A percentile compares a stretch with the other conserved stretches of the same genome.
phyloP scores from a whole-genome alignment of 768 basidiomycete species.

The Rhodocollybia butyracea region DNA sequence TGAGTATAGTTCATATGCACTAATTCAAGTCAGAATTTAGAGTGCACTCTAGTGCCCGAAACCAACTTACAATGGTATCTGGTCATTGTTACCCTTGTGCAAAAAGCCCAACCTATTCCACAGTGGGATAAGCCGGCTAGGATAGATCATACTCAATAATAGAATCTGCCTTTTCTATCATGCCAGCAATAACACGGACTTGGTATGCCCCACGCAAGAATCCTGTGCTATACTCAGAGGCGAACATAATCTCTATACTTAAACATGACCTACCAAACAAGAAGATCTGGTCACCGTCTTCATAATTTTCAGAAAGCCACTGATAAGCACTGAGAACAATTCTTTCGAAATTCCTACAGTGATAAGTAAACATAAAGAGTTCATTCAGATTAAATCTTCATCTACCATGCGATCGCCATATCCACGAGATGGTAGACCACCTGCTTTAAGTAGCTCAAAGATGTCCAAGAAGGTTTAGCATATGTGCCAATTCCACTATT shows the following conservation, averaged over 20 bases:
- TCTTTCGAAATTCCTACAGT: constrained; percentile 30
- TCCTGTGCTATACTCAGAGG: constrained; percentile 21
- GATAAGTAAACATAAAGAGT: not conserved
- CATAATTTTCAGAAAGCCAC: constrained; percentile 39
- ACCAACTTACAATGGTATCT: constrained; percentile 42
- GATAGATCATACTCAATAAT: too few relatives aligned
- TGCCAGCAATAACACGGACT: constrained; percentile 37
- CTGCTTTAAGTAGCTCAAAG: constrained; percentile 13
- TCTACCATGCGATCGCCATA: constrained; percentile 31
- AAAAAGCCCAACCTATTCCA: too few relatives aligned
- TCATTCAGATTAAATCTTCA: not conserved
- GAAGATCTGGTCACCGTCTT: constrained; percentile 34
- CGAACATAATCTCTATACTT: not conserved
- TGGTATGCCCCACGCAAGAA: constrained; percentile 50
- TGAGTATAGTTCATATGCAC: constrained; percentile 22
- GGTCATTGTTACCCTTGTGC: too few relatives aligned
- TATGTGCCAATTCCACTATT: constrained; percentile 37
- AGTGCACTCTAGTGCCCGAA: constrained; percentile 16
- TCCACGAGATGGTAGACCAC: constrained; percentile 23
- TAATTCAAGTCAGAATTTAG: constrained; percentile 36
- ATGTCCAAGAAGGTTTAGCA: constrained; percentile 18
- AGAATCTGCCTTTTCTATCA: too few relatives aligned
- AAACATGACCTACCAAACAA: constrained; percentile 31
- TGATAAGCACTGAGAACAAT: constrained; percentile 33
- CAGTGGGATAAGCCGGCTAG: too few relatives aligned